Base-by-base conservation (phyloP, 1,139 yeast species). In the Pichia sp. region DNA sequence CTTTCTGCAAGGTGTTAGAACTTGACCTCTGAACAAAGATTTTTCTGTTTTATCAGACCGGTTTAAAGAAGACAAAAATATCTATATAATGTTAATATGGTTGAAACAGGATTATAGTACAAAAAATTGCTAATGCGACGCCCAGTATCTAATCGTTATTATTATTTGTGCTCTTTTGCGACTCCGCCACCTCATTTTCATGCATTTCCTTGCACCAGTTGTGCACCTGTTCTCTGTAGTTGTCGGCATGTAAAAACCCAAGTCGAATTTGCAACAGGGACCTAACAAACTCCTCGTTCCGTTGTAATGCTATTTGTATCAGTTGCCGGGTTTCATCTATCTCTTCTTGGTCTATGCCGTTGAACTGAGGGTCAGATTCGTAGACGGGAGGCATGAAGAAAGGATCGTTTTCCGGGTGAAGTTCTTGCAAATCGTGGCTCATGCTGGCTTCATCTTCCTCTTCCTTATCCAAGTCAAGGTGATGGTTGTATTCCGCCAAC, bases 181-280 rank as follows among this genome's bases (percentile, higher is more conserved):
- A 74, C 61, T 78, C 57, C 26, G 31, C 44, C 31, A 57, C 52
- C 43, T 62, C 65, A 80, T 85, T 86, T 48, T 90, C 95, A 62
- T 84, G 76, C 81, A 88, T 87, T 68, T 90, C 97, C 64, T 81
- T 80, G 54, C 95, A 88, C 97, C 97, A 90, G 64, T 80, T 80
- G 60, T 75, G 78, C 50, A 92, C 79, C 61, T 84, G 81, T 52
- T 78, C 78, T 63, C 87, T 85, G 61, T 87, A 77, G 57, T 93
- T 73, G 63, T 87, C 90, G 0, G 96, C 93, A 61, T 89, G 79
- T 41, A 87, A 82, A 30, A 92, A 73, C 1, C 92, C 95, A 64
- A 79, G 79, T 61, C 97, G 78, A 48, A 93, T 79, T 45, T 77
- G 80, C 29, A 81, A 75, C 67, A 93, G 75, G 60, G 90, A 87